Conservation (phyloP, 371 early-diverging fungal genomes). For the Parasitella parasitica region DNA sequence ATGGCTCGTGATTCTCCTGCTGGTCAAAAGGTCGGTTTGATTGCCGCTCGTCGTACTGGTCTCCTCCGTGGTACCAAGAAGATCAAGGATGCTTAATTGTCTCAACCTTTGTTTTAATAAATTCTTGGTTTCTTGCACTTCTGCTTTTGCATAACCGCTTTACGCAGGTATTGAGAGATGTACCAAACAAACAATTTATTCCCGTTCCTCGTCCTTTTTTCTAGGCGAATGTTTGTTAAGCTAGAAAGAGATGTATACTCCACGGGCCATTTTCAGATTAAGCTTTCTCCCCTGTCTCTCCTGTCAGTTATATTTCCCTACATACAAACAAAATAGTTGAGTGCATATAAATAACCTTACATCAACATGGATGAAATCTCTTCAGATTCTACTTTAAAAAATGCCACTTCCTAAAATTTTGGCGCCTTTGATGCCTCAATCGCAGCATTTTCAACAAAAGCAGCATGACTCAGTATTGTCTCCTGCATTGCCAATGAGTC, state of each 20-base stretch:
- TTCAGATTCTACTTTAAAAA: not conserved
- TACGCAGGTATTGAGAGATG: not conserved
- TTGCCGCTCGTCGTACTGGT: slow-evolving; percentile 87
- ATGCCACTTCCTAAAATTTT: slow-evolving; percentile 10
- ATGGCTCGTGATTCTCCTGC: slow-evolving; percentile 89
- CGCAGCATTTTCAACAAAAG: not conserved
- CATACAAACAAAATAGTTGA: not conserved
- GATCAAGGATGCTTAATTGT: slow-evolving; percentile 55
- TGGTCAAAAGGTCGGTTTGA: slow-evolving; percentile 99
- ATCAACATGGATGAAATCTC: not conserved
- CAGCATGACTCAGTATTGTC: not conserved
- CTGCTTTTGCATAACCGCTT: too few relatives aligned
- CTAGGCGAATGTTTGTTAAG: too few relatives aligned
- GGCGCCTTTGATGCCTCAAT: slow-evolving; percentile 3
- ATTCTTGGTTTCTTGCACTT: not conserved
- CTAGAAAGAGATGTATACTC: not conserved
- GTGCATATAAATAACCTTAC: not conserved
- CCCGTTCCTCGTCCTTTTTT: not conserved
- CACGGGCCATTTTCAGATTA: not conserved
- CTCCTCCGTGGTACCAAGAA: slow-evolving; percentile 81
- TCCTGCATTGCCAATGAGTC: not conserved
- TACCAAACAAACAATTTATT: not conserved
- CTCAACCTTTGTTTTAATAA: not conserved
- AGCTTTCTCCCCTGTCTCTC: not conserved
- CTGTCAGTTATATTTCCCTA: not conserved